A percentile compares a stretch with the other conserved stretches of the same genome.
These are phyloP conservation scores for Phytophthora pseudosyringae DNA, from an alignment of 352 stramenopile species.

Conservation along the genomic window DNA sequence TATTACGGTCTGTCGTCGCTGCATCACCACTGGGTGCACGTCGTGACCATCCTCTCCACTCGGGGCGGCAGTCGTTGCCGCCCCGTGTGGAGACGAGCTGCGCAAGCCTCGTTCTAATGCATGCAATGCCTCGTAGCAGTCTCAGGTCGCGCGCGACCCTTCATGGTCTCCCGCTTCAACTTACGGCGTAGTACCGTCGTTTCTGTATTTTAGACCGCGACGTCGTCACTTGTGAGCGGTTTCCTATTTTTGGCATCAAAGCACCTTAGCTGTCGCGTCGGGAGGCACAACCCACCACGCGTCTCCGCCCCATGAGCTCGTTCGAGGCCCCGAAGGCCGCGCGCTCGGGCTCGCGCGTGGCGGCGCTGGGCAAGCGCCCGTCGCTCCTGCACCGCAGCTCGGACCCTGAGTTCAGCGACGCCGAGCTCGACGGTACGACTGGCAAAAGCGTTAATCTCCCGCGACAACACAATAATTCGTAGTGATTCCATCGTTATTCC, in stretches of 20 bases:
- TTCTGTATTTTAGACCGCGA: slow-evolving; percentile 6
- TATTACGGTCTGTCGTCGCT: no score
- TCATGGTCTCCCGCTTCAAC: not conserved
- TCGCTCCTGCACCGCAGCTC: slow-evolving; percentile 64
- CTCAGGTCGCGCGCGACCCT: no score
- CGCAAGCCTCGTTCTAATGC: not conserved
- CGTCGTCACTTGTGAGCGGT: not conserved
- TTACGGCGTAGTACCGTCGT: not conserved
- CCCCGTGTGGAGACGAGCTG: no score
- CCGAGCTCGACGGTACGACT: slow-evolving; percentile 53
- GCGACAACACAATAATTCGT: slow-evolving; percentile 8
- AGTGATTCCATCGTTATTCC: not conserved
- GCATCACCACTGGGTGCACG: no score
- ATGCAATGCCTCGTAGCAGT: no score
- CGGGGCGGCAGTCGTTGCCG: no score
- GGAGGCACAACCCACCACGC: slow-evolving; percentile 5
- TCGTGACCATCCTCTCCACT: no score
- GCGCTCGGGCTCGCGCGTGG: slow-evolving; percentile 17
- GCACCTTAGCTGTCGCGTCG: slow-evolving; percentile 1
- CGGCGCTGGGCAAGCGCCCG: slow-evolving; percentile 29
- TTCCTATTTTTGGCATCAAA: slow-evolving; percentile 7
- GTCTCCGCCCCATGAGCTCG: slow-evolving; percentile 40
- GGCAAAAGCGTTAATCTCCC: slow-evolving; percentile 14
- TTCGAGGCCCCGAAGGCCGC: slow-evolving; percentile 34
- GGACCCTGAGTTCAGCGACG: slow-evolving; percentile 67